Base-by-base conservation (phyloP, 2,329 filamentous ascomycete genomes). In the Sordariomycetes sp. region DNA sequence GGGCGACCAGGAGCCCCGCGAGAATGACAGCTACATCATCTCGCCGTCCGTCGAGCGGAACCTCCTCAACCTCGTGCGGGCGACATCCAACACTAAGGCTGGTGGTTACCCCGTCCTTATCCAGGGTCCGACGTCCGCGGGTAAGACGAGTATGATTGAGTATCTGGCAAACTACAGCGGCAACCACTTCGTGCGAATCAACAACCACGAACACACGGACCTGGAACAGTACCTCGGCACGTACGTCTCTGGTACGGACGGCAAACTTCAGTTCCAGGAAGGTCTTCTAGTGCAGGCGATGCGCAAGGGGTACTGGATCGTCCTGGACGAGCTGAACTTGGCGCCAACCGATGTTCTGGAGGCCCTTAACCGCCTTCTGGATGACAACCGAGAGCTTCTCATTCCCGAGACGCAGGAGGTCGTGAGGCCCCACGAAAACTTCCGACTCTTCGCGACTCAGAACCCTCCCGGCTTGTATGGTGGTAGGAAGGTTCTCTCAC, bases 81-180 rank as follows among this genome's bases (percentile, higher is more conserved):
- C 94, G 2, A 90, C 90, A 17, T 97, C 92, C 0, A 99, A 92
- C 4, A 77, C 90, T 39, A 83, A 88, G 54, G 55, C 53, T 13
- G 55, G 55, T 12, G 55, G 55, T 6, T 99, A 96, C 68, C 95
- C 94, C 0, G 89, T 99, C 54, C 77, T 99, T 10, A 87, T 99
- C 22, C 94, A 99, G 70, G 94, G 94, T 3, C 94, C 95, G 13
- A 99, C 94, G 0, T 99, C 95, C 5, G 89, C 92, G 13, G 94
- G 94, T 62, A 99, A 99, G 72, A 99, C 94, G 0, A 97, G 92
- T 70, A 99, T 99, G 94, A 95, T 99, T 50, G 92, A 97, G 70
- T 96, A 96, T 67, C 79, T 99, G 42, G 92, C 95, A n/a, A 94
- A 95, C 65, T 87, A 89, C 57, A 97, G 90, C 34, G 94, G 95